Percentiles rank a stretch among this genome's conserved stretches.
Evolutionary conservation across 495 filamentous ascomycete genomes (phyloP).

Genomic region (Aspergillus leporis): DNA sequence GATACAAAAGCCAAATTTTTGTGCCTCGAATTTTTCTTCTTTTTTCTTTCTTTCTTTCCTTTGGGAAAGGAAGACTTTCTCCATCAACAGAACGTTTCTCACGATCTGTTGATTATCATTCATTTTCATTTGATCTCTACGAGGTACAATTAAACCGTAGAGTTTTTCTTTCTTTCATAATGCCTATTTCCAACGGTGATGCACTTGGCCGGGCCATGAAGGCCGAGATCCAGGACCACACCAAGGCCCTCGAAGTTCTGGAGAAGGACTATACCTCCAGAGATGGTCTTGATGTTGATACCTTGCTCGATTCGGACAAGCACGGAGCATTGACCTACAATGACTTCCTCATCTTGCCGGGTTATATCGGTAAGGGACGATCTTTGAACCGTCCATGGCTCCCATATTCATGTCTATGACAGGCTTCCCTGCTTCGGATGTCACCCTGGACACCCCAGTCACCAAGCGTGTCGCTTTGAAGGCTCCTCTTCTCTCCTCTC

Average conservation of each 20-base stretch:
- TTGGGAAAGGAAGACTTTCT: slow-evolving; percentile 56
- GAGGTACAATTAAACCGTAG: slow-evolving; percentile 27
- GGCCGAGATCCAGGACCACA: slow-evolving; percentile 54
- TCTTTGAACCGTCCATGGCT: slow-evolving; percentile 14
- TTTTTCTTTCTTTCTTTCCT: slow-evolving; percentile 54
- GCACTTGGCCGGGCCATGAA: slow-evolving; percentile 42
- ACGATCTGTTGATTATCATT: slow-evolving; percentile 46
- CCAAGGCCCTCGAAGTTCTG: slow-evolving; percentile 75
- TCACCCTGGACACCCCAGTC: slow-evolving; percentile 83
- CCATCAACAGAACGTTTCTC: slow-evolving; percentile 52
- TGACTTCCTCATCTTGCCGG: slow-evolving; percentile 68
- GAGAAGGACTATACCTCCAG: slow-evolving; percentile 65
- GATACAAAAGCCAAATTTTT: slow-evolving; percentile 38
- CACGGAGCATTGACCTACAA: slow-evolving; percentile 89
- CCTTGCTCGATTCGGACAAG: slow-evolving; percentile 81
- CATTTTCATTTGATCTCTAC: slow-evolving; percentile 20
- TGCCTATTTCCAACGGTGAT: slow-evolving; percentile 72
- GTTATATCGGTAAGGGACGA: slow-evolving; percentile 59
- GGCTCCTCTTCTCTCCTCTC: slow-evolving; percentile 91
- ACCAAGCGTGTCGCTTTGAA: slow-evolving; percentile 94
- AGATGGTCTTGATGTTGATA: slow-evolving; percentile 83
- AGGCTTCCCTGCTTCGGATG: slow-evolving; percentile 89
- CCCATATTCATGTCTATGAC: slow-evolving; percentile 52
- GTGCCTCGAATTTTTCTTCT: slow-evolving; percentile 43
- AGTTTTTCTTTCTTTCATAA: slow-evolving; percentile 43